A percentile compares a stretch with the other conserved stretches of the same genome.
Conservation (phyloP, 257 asterid species). For the Solanum arcanum region DNA sequence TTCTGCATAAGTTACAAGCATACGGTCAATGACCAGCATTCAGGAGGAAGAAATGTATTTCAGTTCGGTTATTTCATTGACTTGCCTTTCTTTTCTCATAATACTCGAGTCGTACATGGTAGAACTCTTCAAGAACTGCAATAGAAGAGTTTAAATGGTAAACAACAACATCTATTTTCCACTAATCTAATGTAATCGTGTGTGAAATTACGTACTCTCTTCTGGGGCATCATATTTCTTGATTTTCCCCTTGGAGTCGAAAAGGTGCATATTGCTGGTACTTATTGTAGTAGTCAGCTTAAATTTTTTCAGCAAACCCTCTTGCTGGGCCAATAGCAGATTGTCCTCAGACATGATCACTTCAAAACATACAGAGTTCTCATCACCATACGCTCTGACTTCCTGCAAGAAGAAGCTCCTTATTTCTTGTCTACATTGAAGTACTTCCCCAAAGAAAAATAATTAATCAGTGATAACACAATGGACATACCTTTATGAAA, state of each 20-base stretch:
- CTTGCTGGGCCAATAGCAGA: slow-evolving; percentile 49
- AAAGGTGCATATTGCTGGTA: slow-evolving; percentile 93
- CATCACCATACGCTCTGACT: slow-evolving; percentile 55
- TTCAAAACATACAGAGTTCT: slow-evolving; percentile 52
- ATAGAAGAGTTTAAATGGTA: background rate
- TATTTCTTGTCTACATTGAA: background rate
- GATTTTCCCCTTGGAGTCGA: slow-evolving; percentile 67
- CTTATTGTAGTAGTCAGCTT: slow-evolving; percentile 66
- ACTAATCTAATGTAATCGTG: background rate
- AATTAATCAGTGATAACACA: background rate
- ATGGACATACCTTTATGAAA: slow-evolving; percentile 53
- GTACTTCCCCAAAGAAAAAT: background rate
- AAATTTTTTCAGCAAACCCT: slow-evolving; percentile 68
- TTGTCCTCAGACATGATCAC: slow-evolving; percentile 46
- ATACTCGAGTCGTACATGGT: slow-evolving; percentile 55
- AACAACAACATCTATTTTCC: background rate
- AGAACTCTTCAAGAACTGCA: slow-evolving; percentile 95
- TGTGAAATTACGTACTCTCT: slow-evolving; percentile 50
- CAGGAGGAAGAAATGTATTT: background rate
- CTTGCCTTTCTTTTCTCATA: slow-evolving; percentile 80
- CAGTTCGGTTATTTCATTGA: background rate
- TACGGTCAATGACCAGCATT: background rate
- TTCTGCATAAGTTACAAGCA: slow-evolving; percentile 31
- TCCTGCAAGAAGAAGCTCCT: slow-evolving; percentile 27
- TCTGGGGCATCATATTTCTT: slow-evolving; percentile 93